Base-by-base conservation (phyloP, 768 basidiomycete genomes). In the Trametes villosa region DNA sequence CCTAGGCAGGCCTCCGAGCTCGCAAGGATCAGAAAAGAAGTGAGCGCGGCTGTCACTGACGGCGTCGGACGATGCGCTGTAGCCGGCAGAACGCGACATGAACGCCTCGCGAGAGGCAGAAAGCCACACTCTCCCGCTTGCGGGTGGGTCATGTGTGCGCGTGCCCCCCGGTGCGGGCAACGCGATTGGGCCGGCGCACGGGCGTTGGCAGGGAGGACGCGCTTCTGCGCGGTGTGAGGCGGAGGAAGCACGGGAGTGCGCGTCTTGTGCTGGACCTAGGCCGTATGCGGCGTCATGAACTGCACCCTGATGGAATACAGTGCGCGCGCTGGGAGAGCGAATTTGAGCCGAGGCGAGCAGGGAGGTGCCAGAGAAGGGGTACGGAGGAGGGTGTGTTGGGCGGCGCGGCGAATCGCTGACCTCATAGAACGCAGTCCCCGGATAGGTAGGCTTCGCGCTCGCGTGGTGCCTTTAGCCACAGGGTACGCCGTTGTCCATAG, bases 401-500 rank as follows among this genome's bases (percentile, higher is more conserved):
- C 46, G 36, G 55, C 26, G 55, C 22, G 17, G 30, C 22, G 27
- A 7, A 30, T 18, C 22, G 34, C 36, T 42, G 45, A 45, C 27
- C 30, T 24, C 55, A 50, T 57, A 38, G 29, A 33, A 30, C 56
- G 48, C 46, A 12, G 29, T 49, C 34, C 29, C 56, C 36, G 38
- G 47, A 31, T 41, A 29, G 27, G 20, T 33, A n/a, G 6, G 47
- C 47, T 42, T 49, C 47, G 48, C 17, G 20, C 4, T 13, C 20
- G 46, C 20, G 29, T 50, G 47, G 48, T 49, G 13, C 56, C 56
- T 57, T 57, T 49, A 57, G 56, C 56, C 56, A 57, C 56, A 57
- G 42, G 3, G 30, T 31, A 30, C 30, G 22, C n/a, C 24, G 15
- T 15, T 36, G 34, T 9, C 33, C 22, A 36, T 24, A 26, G 20